phyloP scores from a whole-genome alignment of 257 asterid species.

The Primulina eburnea region DNA sequence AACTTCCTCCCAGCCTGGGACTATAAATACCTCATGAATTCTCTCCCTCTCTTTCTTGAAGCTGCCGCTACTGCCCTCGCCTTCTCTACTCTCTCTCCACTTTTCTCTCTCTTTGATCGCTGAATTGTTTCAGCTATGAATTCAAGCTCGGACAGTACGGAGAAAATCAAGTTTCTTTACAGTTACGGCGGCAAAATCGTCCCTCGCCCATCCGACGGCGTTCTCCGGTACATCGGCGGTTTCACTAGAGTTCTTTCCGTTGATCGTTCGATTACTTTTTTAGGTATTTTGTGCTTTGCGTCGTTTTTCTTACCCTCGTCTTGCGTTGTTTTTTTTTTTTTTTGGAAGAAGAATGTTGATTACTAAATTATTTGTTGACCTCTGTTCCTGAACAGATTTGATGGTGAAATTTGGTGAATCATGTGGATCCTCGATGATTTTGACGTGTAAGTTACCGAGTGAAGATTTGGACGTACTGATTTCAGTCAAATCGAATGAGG shows the following conservation, averaged over 20 bases:
- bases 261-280: not conserved
- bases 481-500: conserved; percentile 70
- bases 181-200: conserved; percentile 45
- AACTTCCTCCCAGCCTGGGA: not conserved
- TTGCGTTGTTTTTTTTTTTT: not conserved
- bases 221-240: conserved; percentile 47
- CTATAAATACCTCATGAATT: not conserved
- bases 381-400: conserved; percentile 39
- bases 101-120: too few species aligned
- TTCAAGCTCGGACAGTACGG: not conserved
- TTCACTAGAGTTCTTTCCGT: conserved; percentile 41
- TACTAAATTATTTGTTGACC: not conserved
- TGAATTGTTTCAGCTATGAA: not conserved
- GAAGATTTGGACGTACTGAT: conserved; percentile 78
- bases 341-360: not conserved
- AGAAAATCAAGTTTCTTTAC: conserved; percentile 41
- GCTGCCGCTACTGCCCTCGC: not conserved
- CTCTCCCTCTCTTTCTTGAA: not conserved
- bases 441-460: conserved; percentile 70
- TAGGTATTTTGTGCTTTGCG: not conserved
- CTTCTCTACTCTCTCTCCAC: not conserved
- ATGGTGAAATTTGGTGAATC: conserved; percentile 73
- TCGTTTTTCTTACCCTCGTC: not conserved
- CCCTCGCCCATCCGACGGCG: conserved; percentile 43
- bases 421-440: conserved; percentile 57